Evolutionary conservation across 148 eudicot genomes (phyloP).

Genomic region (Fagopyrum esculentum): DNA sequence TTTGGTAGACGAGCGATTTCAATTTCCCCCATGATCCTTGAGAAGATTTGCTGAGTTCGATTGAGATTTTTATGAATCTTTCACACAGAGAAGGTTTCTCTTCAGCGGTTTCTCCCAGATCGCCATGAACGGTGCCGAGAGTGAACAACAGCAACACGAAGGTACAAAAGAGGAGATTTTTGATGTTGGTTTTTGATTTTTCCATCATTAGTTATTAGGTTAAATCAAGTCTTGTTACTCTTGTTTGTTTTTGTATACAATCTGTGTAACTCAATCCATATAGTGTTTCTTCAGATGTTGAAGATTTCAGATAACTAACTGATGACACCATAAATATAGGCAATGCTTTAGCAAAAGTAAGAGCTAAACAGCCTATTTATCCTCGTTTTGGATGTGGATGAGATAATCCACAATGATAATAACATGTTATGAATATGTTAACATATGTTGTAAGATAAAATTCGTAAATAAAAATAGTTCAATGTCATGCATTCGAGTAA

Average conservation of each 20-base stretch:
- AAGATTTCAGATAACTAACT: too few relatives aligned
- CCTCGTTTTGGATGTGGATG: too few relatives aligned
- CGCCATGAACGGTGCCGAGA: background rate
- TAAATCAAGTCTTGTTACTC: background rate
- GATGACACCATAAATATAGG: too few relatives aligned
- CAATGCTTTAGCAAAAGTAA: too few relatives aligned
- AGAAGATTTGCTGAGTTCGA: conserved; percentile 12
- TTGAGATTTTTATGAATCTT: conserved; percentile 2
- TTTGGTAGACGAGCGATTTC: conserved; percentile 17
- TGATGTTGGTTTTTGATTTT: background rate
- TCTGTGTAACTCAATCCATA: background rate
- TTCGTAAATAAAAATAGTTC: too few relatives aligned
- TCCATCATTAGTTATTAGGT: background rate
- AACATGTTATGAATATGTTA: too few relatives aligned
- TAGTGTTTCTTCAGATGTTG: background rate
- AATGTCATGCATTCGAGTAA: too few relatives aligned
- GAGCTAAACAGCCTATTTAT: too few relatives aligned
- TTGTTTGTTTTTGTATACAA: background rate
- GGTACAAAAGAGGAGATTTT: background rate
- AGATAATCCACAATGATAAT: too few relatives aligned
- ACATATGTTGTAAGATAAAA: too few relatives aligned
- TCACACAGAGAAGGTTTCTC: background rate
- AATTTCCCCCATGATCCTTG: conserved; percentile 22
- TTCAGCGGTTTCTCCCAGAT: background rate
- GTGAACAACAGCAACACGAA: conserved; percentile 10